Percentiles rank a stretch among this genome's conserved stretches.
phyloP scores from a whole-genome alignment of 2,329 filamentous ascomycete species.

The Incumbomyces lentus region DNA sequence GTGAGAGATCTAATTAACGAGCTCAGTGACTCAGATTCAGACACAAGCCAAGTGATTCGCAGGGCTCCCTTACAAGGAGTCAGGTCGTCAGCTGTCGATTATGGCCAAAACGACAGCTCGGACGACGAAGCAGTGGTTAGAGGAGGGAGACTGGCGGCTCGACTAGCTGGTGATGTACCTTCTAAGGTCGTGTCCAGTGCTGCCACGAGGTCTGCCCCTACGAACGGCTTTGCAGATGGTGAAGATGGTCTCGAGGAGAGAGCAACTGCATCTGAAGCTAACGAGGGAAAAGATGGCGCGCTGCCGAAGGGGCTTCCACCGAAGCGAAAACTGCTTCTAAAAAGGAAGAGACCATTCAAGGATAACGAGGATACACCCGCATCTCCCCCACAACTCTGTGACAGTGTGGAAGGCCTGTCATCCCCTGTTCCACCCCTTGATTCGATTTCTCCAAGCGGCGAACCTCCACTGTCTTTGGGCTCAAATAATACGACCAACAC shows the following conservation, averaged over 20 bases:
- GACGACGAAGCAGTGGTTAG: conserved; percentile 36
- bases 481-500: conserved; percentile 12
- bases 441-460: background rate
- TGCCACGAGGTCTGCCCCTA: background rate
- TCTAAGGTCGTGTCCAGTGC: background rate
- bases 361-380: conserved; percentile 22
- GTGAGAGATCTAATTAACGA: conserved; percentile 40
- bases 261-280: background rate
- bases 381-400: background rate
- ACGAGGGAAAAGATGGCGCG: background rate
- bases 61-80: background rate
- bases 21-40: conserved; percentile 38
- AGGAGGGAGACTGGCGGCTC: conserved; percentile 53
- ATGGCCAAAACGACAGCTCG: conserved; percentile 28
- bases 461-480: conserved; percentile 4
- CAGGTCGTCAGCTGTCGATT: background rate
- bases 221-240: background rate
- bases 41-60: conserved; percentile 22
- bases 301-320: background rate
- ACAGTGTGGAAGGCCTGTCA: background rate
- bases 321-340: conserved; percentile 4
- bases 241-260: background rate
- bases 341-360: conserved; percentile 7
- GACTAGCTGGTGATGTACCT: conserved; percentile 21
- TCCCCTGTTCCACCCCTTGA: background rate